Evolutionary conservation across 2,329 filamentous ascomycete genomes (phyloP).

Genomic region (Ophiostoma montium): DNA sequence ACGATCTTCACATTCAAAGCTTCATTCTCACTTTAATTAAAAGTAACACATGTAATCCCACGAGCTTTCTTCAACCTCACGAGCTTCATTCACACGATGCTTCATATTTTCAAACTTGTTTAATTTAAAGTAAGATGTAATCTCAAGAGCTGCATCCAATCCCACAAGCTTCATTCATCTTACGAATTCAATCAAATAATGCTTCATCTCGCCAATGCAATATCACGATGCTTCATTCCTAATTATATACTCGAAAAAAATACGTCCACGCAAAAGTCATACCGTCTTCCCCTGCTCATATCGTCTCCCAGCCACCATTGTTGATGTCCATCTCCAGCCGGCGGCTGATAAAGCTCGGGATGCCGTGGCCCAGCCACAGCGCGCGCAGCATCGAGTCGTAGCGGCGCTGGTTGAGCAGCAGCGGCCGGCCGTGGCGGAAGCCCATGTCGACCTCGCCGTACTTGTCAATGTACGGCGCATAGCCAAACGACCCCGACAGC

Average conservation of each 20-base stretch:
- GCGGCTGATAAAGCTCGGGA: slow-evolving; percentile 78
- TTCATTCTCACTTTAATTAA: neutral
- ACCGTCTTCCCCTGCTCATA: slow-evolving; percentile 20
- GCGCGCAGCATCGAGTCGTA: slow-evolving; percentile 81
- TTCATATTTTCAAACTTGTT: no score
- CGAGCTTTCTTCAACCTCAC: no score
- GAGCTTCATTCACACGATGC: no score
- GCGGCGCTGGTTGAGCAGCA: slow-evolving; percentile 85
- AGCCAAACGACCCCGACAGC: slow-evolving; percentile 66
- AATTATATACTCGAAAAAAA: neutral
- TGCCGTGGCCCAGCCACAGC: slow-evolving; percentile 73
- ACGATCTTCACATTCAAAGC: neutral
- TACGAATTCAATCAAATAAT: no score
- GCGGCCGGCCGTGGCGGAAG: slow-evolving; percentile 69
- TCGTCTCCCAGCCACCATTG: slow-evolving; percentile 94
- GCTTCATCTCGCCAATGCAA: no score
- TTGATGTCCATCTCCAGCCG: slow-evolving; percentile 93
- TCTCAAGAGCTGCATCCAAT: no score
- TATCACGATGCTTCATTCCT: no score
- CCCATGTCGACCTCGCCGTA: slow-evolving; percentile 95
- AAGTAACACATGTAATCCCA: no score
- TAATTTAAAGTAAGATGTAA: no score
- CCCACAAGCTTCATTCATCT: no score
- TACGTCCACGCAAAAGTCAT: neutral
- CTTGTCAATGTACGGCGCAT: slow-evolving; percentile 86